Evolutionary conservation across 768 basidiomycete species (phyloP).

Genomic region (Termitomyces bulborhizus): DNA sequence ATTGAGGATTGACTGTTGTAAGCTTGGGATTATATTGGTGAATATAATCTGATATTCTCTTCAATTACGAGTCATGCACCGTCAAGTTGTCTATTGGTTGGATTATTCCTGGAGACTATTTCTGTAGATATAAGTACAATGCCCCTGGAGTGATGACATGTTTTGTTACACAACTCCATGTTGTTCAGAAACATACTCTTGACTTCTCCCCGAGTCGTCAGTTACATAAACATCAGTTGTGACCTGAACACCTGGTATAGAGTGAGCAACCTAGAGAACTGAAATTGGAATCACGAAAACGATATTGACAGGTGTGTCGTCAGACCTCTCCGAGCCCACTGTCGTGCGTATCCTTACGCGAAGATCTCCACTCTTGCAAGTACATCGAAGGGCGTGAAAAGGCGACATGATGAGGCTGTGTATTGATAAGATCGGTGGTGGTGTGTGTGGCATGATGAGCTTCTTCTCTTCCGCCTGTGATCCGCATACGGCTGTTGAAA

Average conservation of each 20-base stretch:
- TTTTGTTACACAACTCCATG: not conserved
- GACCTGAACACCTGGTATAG: conserved; percentile 1
- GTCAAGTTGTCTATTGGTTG: no score
- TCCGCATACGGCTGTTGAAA: conserved; percentile 22
- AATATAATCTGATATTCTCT: no score
- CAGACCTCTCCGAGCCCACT: not conserved
- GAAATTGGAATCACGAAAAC: no score
- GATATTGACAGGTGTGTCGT: not conserved
- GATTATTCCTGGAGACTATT: no score
- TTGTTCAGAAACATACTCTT: not conserved
- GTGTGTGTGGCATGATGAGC: not conserved
- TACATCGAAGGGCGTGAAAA: conserved; percentile 13
- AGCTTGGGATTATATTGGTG: not conserved
- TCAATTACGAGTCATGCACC: no score
- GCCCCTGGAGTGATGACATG: not conserved
- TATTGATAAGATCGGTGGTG: conserved; percentile 2
- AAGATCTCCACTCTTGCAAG: conserved; percentile 5
- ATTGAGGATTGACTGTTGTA: not conserved
- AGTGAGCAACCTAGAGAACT: not conserved
- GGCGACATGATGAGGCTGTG: not conserved
- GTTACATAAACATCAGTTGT: conserved; percentile 7
- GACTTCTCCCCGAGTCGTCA: not conserved
- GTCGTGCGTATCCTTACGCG: not conserved
- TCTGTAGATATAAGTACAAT: no score
- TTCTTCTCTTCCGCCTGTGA: conserved; percentile 17